Evolutionary conservation across 2,329 filamentous ascomycete genomes (phyloP), one percentile per base, ranked within the genome.

Genomic region (Pestalotiopsis sp.): DNA sequence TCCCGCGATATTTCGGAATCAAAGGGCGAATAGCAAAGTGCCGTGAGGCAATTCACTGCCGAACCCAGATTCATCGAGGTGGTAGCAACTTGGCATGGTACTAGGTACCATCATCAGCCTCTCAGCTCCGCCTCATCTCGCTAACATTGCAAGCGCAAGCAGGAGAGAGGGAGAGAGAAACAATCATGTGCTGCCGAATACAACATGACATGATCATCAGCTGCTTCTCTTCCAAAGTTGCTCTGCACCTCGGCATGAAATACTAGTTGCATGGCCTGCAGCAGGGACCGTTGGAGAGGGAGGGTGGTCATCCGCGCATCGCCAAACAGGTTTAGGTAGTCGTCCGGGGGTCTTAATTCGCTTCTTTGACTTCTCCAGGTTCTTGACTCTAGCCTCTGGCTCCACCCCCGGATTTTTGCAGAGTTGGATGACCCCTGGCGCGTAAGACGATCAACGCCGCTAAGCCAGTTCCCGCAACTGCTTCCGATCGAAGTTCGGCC

Each of bases 101-200:
- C 3, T n/a, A 52, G 17, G 45, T 52, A 52, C 17, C 45, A 52
- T n/a, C 45, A 52, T 52, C 45, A 52, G 45, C 45, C 45, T 52
- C 31, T 39, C 59, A 61, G 59, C 59, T 61, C 14, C 59, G 59
- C 59, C 59, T 61, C 31, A 61, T 61, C 31, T 61, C 59, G 59
- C 31, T 39, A 36, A 20, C 27, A 17, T 36, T 7, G 31, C 27
- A 31, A 31, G 27, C 27, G 27, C 27, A 31, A 6, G 27, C 27
- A 31, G 27, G 6, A 31, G 27, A 31, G 27, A 31, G 27, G 27
- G 27, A 31, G 2, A 11, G n/a, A 36, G 17, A 36, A 3, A 61
- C 17, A 61, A 38, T 61, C 59, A 61, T 61, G 38, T 61, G 59
- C 59, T 39, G 27, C 59, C 59, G 59, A 61, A n/a, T 36, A 20